A percentile compares a stretch with the other conserved stretches of the same genome.
These are phyloP conservation scores for Penicillium sp. DNA, from an alignment of 2,329 filamentous ascomycete genomes.

Conservation along the genomic window DNA sequence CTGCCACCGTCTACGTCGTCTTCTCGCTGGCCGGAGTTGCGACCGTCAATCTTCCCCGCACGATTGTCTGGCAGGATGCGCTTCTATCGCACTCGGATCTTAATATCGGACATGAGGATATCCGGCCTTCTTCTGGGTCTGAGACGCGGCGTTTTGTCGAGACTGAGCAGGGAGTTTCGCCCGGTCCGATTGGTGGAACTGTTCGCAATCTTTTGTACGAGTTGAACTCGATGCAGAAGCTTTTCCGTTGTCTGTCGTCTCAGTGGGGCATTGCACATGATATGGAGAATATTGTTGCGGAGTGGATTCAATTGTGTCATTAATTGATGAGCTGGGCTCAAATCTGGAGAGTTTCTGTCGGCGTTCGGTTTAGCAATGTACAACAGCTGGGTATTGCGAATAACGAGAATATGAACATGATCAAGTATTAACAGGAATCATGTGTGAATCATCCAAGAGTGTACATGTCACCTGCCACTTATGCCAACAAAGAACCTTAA, in stretches of 20 bases:
- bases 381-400: background rate
- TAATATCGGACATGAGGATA: slow-evolving; percentile 30
- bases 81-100: slow-evolving; percentile 36
- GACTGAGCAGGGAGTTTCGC: slow-evolving; percentile 25
- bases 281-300: slow-evolving; percentile 48
- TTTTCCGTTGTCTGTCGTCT: slow-evolving; percentile 47
- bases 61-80: slow-evolving; percentile 47
- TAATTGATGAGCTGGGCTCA: slow-evolving; percentile 17
- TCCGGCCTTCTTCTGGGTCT: slow-evolving; percentile 28
- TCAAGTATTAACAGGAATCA: background rate
- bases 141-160: slow-evolving; percentile 45
- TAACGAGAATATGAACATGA: background rate
- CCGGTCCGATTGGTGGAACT: slow-evolving; percentile 25
- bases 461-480: no score
- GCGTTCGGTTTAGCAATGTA: background rate
- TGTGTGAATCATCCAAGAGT: no score
- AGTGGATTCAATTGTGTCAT: slow-evolving; percentile 49
- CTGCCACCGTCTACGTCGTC: slow-evolving; percentile 46
- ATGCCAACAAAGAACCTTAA: no score
- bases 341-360: background rate
- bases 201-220: slow-evolving; percentile 50
- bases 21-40: slow-evolving; percentile 44
- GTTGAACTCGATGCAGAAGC: slow-evolving; percentile 51
- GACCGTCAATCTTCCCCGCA: slow-evolving; percentile 42
- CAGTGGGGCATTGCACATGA: slow-evolving; percentile 52